A percentile compares a stretch with the other conserved stretches of the same genome.
phyloP scores from a whole-genome alignment of 2,329 filamentous ascomycete species.

The Colletotrichum scovillei region DNA sequence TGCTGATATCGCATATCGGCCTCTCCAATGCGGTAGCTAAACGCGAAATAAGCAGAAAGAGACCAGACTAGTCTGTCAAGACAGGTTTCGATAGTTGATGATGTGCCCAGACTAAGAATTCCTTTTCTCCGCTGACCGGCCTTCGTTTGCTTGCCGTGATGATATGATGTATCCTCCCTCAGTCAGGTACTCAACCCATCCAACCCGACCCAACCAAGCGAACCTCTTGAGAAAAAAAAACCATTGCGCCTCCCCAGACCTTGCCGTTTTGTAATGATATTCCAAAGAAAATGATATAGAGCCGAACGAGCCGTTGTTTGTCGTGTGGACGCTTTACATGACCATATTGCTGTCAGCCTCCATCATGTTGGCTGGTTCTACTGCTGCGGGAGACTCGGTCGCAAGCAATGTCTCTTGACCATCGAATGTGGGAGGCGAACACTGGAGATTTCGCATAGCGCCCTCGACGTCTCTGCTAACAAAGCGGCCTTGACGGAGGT shows the following conservation, averaged over 20 bases:
- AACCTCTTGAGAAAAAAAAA: constrained; percentile 8
- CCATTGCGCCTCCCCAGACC: constrained; percentile 7
- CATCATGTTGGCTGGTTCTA: constrained; percentile 18
- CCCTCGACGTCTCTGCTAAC: constrained; percentile 67
- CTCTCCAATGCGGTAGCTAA: not conserved
- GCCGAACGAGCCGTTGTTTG: no score
- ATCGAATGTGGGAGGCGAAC: constrained; percentile 68
- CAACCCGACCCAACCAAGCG: constrained; percentile 19
- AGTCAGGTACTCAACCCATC: constrained; percentile 1
- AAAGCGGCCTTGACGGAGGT: constrained; percentile 71
- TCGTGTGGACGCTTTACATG: constrained; percentile 43
- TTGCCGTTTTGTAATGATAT: constrained; percentile 14
- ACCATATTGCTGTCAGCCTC: constrained; percentile 47
- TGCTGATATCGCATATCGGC: not conserved
- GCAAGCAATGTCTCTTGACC: constrained; percentile 61
- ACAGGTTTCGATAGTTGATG: not conserved
- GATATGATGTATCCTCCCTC: not conserved
- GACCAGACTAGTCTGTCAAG: not conserved
- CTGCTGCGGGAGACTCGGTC: constrained; percentile 54
- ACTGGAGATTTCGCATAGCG: constrained; percentile 67
- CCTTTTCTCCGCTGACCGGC: not conserved
- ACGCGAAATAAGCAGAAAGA: not conserved
- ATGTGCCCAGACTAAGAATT: not conserved
- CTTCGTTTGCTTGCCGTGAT: not conserved
- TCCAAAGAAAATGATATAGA: not conserved